These are phyloP conservation scores for Mortierella sp. DNA, from an alignment of 371 early-diverging fungal genomes.

Conservation along the genomic window DNA sequence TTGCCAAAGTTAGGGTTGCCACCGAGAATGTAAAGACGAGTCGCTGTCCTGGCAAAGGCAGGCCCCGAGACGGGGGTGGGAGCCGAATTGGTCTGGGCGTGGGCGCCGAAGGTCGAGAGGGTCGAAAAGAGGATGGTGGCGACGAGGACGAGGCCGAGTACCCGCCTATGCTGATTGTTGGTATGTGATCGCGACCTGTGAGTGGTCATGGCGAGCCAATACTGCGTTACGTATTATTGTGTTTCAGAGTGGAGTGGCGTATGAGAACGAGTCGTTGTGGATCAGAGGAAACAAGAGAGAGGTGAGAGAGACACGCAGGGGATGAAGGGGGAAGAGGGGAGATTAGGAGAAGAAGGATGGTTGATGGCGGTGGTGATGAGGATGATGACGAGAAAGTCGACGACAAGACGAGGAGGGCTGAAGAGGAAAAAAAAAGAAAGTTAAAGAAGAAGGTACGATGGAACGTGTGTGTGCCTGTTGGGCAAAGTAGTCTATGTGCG, in stretches of 20 bases:
- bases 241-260: neutral
- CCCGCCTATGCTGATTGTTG: too few species aligned
- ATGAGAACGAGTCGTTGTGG: neutral
- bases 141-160: neutral
- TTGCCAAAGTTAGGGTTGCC: conserved; percentile 5
- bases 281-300: neutral
- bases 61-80: conserved; percentile 32
- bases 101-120: neutral
- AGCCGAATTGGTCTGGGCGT: conserved; percentile 18
- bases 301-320: neutral
- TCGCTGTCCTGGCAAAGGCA: conserved; percentile 38
- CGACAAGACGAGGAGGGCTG: neutral
- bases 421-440: neutral
- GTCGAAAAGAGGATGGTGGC: neutral
- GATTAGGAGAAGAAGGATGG: neutral
- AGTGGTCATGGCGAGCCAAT: neutral
- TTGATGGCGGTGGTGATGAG: neutral
- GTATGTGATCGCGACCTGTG: neutral
- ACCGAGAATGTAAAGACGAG: conserved; percentile 35
- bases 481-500: too few species aligned
- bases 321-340: neutral
- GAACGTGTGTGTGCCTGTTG: neutral
- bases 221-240: neutral
- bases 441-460: neutral
- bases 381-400: neutral